Evolutionary conservation across 805 yeast genomes (phyloP), one percentile per base, ranked within the genome.

Genomic region (Hagleromyces aurorensis): DNA sequence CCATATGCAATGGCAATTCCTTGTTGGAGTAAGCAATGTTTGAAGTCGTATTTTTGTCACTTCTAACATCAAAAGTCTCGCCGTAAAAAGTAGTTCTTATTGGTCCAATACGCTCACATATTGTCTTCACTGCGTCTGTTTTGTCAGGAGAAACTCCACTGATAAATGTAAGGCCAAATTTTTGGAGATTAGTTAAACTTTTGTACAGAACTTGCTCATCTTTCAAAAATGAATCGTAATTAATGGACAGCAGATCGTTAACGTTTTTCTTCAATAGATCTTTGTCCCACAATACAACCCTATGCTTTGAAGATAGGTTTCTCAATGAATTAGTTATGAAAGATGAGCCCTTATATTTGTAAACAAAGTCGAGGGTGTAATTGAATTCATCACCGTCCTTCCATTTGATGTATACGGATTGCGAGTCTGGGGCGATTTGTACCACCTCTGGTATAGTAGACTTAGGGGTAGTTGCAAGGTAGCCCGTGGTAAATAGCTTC

Each of bases 1-100:
- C 91, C 79, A 78, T 81, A 44, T 81, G 93, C 28, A 81, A 61
- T 3, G 86, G 86, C 22, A 82, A 62, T 41, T 70, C 70, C 6
- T 64, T 65, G 28, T 67, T 63, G 4, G 91, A 76, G 46, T 78
- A 72, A 4, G 87, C 87, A 29, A 81, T 75, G 41, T 81, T 78
- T 32, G 67, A 70, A 8, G 86, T 79, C 15, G 45, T 44, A 31
- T 64, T 61, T 4, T 68, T 64, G 3, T 48, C 48, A 7, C 69
- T 60, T 29, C 64, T 66, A 6, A 81, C 87, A 47, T 81, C 81
- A 57, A 81, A 81, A 4, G 75, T 62, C 6, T 70, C 63, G 1
- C 89, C 91, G 45, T 79, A 79, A 43, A 81, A 77, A 0, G 91
- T 81, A 32, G 69, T 62, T 41, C 74, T 78, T 30, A 81, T 61